Percentiles rank a stretch among this genome's conserved stretches.
These are phyloP conservation scores for Aspergillus sclerotiicarbonarius DNA, from an alignment of 495 filamentous ascomycete genomes.

Conservation along the genomic window DNA sequence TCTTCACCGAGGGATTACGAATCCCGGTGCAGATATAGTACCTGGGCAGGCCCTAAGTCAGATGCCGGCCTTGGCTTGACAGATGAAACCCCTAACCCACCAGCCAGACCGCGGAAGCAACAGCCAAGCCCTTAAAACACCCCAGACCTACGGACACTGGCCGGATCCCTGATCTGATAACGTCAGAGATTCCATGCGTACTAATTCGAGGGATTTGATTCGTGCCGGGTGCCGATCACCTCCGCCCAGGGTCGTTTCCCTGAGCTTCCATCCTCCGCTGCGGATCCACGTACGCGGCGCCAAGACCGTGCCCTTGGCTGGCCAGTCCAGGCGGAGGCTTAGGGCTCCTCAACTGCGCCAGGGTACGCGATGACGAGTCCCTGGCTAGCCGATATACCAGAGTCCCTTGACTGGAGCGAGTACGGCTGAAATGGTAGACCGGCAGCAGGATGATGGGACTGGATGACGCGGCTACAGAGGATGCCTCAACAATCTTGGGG, in stretches of 20 bases:
- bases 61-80: not conserved
- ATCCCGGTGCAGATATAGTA: not conserved
- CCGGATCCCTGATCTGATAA: slow-evolving; percentile 4
- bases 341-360: not conserved
- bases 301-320: slow-evolving; percentile 12
- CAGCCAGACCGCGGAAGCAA: not conserved
- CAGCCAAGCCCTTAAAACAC: slow-evolving; percentile 4
- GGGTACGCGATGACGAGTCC: not conserved
- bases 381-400: not conserved
- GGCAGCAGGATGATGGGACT: not conserved
- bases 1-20: not conserved
- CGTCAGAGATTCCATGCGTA: not conserved
- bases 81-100: not conserved
- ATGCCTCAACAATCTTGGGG: not conserved
- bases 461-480: slow-evolving; percentile 14
- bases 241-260: not conserved
- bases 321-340: not conserved
- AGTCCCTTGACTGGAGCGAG: not conserved
- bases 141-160: slow-evolving; percentile 2
- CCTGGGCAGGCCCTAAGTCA: not conserved
- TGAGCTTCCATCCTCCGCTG: not conserved
- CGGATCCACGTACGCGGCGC: slow-evolving; percentile 22
- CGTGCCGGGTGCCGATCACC: not conserved
- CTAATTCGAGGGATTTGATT: not conserved
- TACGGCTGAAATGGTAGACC: not conserved